Evolutionary conservation across 352 stramenopile species (phyloP), one percentile per base, ranked within the genome.

Genomic region (Globisporangium acanthophoron): DNA sequence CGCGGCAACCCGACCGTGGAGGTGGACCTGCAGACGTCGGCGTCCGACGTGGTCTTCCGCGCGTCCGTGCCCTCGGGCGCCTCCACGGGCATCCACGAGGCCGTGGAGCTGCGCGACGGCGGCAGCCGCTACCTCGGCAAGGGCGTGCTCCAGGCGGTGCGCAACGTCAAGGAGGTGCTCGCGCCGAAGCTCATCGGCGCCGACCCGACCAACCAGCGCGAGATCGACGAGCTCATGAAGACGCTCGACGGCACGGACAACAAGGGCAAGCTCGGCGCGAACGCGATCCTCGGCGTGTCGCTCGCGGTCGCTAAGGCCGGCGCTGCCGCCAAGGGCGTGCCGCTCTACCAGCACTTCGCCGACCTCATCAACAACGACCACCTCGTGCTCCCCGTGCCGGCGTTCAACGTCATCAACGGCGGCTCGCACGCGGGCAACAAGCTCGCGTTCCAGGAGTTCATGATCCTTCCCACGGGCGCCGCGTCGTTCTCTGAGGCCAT

Each of bases 401-500:
- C 93, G 70, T 99, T 99, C 87, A 99, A 99, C 81, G 98, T 99
- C 45, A 99, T 99, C 79, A 99, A 99, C 80, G 97, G 97, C 70
- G 97, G 97, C 69, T 93, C 79, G 59, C 97, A 99, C 73, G 96
- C 97, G 48, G 97, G 96, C 66, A 99, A 99, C 90, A 98, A 98
- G 76, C 81, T 99, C 54, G 97, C 96, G 31, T 99, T 99, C 83
- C 97, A 99, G 79, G 97, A 99, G 85, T 99, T 98, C 78, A 98
- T 99, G 83, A 98, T 99, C 64, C 86, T 98, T 37, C 97, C 95
- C 24, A 90, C 96, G 21, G 90, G 92, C 16, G 92, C 92, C 29
- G 74, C 63, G 33, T 87, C 64, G 63, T 98, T 97, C 74, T 88
- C 85, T 53, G 94, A 99, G 71, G 87, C 94, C 67, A 99, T 99